phyloP scores from a whole-genome alignment of 2,329 filamentous ascomycete species.

The Davidsoniella australis region DNA sequence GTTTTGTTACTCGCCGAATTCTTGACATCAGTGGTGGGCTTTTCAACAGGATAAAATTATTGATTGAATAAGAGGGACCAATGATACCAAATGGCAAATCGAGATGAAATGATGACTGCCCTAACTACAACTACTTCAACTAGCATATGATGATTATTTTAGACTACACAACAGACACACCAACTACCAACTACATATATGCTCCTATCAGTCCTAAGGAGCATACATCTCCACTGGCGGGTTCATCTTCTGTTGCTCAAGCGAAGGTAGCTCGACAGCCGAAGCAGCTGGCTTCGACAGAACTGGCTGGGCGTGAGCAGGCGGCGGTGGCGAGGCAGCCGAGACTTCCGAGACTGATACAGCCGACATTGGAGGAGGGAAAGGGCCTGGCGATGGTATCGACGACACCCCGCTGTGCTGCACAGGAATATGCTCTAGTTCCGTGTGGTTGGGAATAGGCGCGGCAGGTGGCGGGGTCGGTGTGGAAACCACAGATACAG shows the following conservation, averaged over 20 bases:
- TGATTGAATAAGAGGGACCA: no score
- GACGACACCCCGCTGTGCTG: not conserved
- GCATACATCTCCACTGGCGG: constrained; percentile 9
- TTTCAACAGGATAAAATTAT: no score
- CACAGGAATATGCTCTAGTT: not conserved
- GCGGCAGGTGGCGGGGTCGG: not conserved
- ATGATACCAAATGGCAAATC: no score
- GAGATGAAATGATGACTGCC: no score
- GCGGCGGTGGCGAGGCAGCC: not conserved
- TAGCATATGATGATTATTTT: not conserved
- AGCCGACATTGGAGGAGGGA: not conserved
- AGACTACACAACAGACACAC: not conserved
- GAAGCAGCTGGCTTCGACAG: constrained; percentile 26
- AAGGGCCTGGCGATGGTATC: not conserved
- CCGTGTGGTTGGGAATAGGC: not conserved
- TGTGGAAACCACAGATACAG: not conserved
- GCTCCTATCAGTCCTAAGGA: not conserved
- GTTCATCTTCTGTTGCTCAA: constrained; percentile 5
- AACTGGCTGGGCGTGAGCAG: no score
- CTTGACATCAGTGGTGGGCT: no score
- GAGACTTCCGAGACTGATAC: not conserved
- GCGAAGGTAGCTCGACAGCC: constrained; percentile 62
- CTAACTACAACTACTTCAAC: not conserved
- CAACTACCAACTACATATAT: not conserved
- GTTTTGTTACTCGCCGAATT: no score